Percentiles rank a stretch among this genome's conserved stretches.
These are phyloP conservation scores for Penicillium nordicum DNA, from an alignment of 2,329 filamentous ascomycete genomes.

Conservation along the genomic window DNA sequence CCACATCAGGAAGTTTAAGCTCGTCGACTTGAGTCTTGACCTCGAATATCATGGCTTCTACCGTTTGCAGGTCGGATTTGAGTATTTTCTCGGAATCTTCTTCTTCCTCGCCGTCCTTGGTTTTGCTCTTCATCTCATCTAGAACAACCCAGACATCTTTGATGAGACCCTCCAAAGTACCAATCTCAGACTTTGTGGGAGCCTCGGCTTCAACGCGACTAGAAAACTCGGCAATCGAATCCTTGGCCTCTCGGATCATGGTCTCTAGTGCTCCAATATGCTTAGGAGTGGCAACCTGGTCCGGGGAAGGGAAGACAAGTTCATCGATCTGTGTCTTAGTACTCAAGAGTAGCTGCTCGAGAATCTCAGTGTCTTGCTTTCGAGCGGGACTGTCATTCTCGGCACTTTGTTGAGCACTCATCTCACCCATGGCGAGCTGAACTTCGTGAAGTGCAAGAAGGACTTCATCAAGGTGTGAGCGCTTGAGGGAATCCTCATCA, in stretches of 20 bases:
- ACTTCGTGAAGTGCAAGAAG: slow-evolving; percentile 50
- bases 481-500: slow-evolving; percentile 44
- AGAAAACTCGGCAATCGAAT: slow-evolving; percentile 64
- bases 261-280: slow-evolving; percentile 62
- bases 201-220: slow-evolving; percentile 64
- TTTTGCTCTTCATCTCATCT: slow-evolving; percentile 61
- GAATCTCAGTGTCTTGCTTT: slow-evolving; percentile 83
- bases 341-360: slow-evolving; percentile 85
- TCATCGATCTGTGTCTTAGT: slow-evolving; percentile 87
- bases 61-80: slow-evolving; percentile 76
- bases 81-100: slow-evolving; percentile 60
- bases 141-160: slow-evolving; percentile 72
- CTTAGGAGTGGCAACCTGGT: slow-evolving; percentile 63
- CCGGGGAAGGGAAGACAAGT: slow-evolving; percentile 60
- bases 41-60: slow-evolving; percentile 79
- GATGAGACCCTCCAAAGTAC: slow-evolving; percentile 71
- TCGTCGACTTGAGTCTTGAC: slow-evolving; percentile 76
- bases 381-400: slow-evolving; percentile 56
- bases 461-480: slow-evolving; percentile 47
- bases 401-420: slow-evolving; percentile 44
- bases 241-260: slow-evolving; percentile 71
- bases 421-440: slow-evolving; percentile 56
- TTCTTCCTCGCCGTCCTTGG: slow-evolving; percentile 43
- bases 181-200: slow-evolving; percentile 75
- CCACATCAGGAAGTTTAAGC: slow-evolving; percentile 67